phyloP scores from a whole-genome alignment of 139 green algal species.

The Coelastrella sp. region DNA sequence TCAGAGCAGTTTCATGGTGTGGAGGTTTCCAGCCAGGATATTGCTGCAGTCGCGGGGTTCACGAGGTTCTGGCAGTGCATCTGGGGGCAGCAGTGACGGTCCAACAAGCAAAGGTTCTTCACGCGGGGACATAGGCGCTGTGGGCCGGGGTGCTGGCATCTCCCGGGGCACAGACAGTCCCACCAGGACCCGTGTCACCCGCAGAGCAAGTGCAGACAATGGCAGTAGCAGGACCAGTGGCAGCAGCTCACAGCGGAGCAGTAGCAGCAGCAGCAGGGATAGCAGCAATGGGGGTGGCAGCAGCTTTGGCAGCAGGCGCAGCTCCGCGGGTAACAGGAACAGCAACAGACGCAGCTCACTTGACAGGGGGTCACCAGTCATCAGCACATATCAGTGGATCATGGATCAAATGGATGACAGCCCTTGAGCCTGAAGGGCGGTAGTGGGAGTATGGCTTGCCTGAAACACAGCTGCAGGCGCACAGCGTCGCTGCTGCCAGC shows the following conservation, averaged over 20 bases:
- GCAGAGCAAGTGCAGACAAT: neutral
- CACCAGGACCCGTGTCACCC: neutral
- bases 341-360: neutral
- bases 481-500: neutral
- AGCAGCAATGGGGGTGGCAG: neutral
- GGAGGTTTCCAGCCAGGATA: neutral
- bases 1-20: neutral
- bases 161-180: neutral
- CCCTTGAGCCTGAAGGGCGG: neutral
- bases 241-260: neutral
- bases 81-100: neutral
- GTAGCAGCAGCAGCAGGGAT: neutral
- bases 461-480: neutral
- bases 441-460: neutral
- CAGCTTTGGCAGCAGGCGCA: neutral
- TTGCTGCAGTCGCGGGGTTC: neutral
- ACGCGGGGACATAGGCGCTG: neutral
- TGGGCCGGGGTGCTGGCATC: neutral
- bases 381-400: neutral
- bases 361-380: neutral
- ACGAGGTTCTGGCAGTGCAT: too few species aligned
- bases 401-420: neutral
- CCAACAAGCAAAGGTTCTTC: neutral
- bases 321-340: too few species aligned
- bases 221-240: neutral